phyloP scores from a whole-genome alignment of 2,329 filamentous ascomycete species.

The Tolypocladium sp. region DNA sequence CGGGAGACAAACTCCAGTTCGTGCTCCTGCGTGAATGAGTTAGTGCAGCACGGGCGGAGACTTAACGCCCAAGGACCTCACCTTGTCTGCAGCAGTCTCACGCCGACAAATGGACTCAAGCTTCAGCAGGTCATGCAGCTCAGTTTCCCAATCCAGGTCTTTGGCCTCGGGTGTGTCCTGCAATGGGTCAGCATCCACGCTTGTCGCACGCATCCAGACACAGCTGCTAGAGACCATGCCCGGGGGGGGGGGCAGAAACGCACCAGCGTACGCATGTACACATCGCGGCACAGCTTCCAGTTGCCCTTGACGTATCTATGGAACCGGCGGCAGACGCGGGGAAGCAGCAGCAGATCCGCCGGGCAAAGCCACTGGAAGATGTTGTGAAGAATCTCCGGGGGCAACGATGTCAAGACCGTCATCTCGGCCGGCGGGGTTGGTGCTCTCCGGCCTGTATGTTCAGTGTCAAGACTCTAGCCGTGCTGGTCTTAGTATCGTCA shows the following conservation, averaged over 20 bases:
- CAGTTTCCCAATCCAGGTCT: conserved; percentile 31
- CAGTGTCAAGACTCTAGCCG: not conserved
- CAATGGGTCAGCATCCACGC: not conserved
- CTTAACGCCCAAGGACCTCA: conserved; percentile 10
- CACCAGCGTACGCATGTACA: conserved; percentile 52
- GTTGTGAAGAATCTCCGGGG: conserved; percentile 54
- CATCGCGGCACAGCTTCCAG: conserved; percentile 46
- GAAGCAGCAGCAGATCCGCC: conserved; percentile 43
- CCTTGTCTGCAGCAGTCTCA: conserved; percentile 26
- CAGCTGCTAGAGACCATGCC: not conserved
- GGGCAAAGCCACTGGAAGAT: conserved; percentile 49
- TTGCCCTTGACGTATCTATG: conserved; percentile 48
- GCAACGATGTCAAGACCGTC: conserved; percentile 27
- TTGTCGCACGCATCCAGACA: not conserved
- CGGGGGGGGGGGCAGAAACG: conserved; percentile 8
- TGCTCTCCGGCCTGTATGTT: not conserved
- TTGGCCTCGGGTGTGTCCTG: conserved; percentile 24
- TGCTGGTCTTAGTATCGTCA: not conserved
- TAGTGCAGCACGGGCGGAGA: not conserved
- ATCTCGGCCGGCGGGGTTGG: not conserved
- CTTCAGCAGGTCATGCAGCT: conserved; percentile 33
- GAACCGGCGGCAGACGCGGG: conserved; percentile 42
- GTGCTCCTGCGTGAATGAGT: conserved; percentile 18
- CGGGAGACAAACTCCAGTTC: conserved; percentile 39
- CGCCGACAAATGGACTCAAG: conserved; percentile 33